These are phyloP conservation scores for Dalbergia cochinchinensis DNA, from an alignment of 306 rosid genomes.

Conservation along the genomic window DNA sequence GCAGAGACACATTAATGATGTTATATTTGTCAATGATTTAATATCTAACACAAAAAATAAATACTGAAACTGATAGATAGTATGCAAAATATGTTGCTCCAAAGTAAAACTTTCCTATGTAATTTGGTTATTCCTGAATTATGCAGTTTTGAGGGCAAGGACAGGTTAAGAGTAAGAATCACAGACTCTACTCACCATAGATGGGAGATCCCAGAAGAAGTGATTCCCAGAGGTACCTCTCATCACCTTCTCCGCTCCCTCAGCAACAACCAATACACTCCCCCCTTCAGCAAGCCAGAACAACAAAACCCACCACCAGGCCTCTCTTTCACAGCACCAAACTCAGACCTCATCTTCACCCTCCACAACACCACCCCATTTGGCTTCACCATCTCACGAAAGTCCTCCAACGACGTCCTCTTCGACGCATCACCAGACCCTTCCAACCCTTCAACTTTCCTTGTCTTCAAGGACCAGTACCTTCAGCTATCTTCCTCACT, in stretches of 20 bases:
- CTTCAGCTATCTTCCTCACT: slow-evolving; percentile 76
- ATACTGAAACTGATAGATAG: background rate
- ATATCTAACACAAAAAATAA: no score
- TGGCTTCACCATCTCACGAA: slow-evolving; percentile 72
- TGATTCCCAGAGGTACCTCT: slow-evolving; percentile 56
- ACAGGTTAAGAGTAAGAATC: slow-evolving; percentile 67
- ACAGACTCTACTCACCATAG: slow-evolving; percentile 59
- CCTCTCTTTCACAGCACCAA: slow-evolving; percentile 44
- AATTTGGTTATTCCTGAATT: background rate
- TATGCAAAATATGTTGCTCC: background rate
- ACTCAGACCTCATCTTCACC: slow-evolving; percentile 70
- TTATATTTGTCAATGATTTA: no score
- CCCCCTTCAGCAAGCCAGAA: no score
- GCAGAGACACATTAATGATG: no score
- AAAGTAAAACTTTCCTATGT: background rate
- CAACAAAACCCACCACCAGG: background rate
- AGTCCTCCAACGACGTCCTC: slow-evolving; percentile 65
- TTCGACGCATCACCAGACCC: slow-evolving; percentile 61
- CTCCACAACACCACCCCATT: slow-evolving; percentile 75
- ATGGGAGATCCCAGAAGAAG: slow-evolving; percentile 77
- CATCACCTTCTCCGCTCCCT: slow-evolving; percentile 14
- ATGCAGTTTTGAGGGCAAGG: slow-evolving; percentile 66
- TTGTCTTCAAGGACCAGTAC: slow-evolving; percentile 80
- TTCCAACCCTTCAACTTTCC: slow-evolving; percentile 51
- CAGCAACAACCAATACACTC: background rate